Conservation (phyloP, 2,329 filamentous ascomycete genomes). For the Cercospora canescens region DNA sequence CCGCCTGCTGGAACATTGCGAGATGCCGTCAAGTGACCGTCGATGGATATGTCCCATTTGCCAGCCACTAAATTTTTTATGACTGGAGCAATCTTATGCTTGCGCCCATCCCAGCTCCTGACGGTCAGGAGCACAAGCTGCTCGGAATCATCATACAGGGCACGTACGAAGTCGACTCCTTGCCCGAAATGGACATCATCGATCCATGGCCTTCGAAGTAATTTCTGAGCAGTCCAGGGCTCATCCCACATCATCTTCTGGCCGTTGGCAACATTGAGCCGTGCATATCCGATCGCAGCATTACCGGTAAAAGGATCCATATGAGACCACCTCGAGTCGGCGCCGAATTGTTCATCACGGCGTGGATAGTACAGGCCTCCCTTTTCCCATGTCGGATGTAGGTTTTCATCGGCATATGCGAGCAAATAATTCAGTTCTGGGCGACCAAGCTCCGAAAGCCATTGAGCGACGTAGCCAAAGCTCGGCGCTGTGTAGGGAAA, state of each 20-base stretch:
- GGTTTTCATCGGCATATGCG: background rate
- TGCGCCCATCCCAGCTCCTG: background rate
- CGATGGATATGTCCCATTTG: background rate
- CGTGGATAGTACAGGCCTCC: background rate
- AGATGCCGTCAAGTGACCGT: background rate
- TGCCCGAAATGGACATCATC: background rate
- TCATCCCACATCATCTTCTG: conserved; percentile 39
- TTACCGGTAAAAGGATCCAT: conserved; percentile 43
- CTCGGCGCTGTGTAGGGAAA: conserved; percentile 17
- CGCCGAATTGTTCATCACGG: conserved; percentile 11
- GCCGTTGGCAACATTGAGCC: conserved; percentile 41
- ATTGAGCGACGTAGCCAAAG: conserved; percentile 34
- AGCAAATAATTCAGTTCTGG: conserved; percentile 11
- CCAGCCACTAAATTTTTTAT: background rate
- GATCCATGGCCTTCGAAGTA: conserved; percentile 36
- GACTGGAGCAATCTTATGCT: background rate
- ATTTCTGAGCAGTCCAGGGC: conserved; percentile 33
- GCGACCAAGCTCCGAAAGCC: conserved; percentile 37
- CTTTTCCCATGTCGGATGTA: background rate
- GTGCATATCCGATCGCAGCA: conserved; percentile 38
- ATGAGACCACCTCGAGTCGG: conserved; percentile 27
- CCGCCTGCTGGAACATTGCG: background rate
- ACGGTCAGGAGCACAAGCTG: background rate
- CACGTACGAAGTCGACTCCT: background rate
- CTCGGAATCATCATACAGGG: background rate